Conservation (phyloP, 805 yeast genomes). For the Isabelozyma gotoi region DNA sequence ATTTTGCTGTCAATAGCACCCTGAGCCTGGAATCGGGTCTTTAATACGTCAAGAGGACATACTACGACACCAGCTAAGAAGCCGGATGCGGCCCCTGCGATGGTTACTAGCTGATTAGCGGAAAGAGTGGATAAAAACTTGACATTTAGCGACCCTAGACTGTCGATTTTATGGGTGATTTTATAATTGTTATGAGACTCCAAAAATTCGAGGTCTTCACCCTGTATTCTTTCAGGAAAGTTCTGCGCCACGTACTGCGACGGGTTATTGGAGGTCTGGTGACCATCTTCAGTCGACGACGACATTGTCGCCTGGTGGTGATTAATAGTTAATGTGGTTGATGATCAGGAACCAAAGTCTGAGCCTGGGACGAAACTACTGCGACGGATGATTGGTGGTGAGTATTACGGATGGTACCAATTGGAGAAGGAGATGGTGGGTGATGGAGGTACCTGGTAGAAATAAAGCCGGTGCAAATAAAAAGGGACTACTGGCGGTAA, state of each 20-base stretch:
- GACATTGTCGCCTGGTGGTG: background rate
- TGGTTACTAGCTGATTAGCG: constrained; percentile 63
- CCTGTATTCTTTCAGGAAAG: constrained; percentile 37
- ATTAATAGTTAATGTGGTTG: too few species aligned
- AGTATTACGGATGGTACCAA: too few species aligned
- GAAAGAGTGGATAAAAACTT: constrained; percentile 16
- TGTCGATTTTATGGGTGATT: constrained; percentile 18
- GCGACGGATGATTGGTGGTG: too few species aligned
- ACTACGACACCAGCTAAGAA: constrained; percentile 85
- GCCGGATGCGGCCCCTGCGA: constrained; percentile 94
- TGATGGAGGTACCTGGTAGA: too few species aligned
- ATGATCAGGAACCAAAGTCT: too few species aligned
- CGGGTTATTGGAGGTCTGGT: background rate
- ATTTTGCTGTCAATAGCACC: constrained; percentile 44
- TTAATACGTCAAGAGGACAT: constrained; percentile 91
- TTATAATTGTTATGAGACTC: constrained; percentile 18
- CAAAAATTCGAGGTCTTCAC: constrained; percentile 37
- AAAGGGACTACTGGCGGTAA: too few species aligned
- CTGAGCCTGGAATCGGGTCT: constrained; percentile 91
- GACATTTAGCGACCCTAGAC: background rate
- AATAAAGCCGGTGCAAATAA: too few species aligned
- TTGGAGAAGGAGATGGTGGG: too few species aligned
- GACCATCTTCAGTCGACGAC: background rate
- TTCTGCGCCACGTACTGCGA: constrained; percentile 11
- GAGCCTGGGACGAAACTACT: too few species aligned